These are phyloP conservation scores for Ephemerocybe angulata DNA, from an alignment of 768 basidiomycete species.

Conservation along the genomic window DNA sequence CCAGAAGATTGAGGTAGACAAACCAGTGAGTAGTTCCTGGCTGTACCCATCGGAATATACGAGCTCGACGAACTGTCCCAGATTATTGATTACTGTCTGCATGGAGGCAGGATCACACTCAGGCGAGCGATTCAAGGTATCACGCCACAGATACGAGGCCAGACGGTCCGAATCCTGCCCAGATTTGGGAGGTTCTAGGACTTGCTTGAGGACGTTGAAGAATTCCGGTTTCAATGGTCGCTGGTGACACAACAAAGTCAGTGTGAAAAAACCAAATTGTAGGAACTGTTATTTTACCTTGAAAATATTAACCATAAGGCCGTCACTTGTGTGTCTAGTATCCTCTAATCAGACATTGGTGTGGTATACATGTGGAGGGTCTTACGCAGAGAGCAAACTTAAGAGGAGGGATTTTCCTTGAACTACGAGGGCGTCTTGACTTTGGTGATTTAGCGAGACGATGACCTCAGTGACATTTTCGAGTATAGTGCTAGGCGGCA, in stretches of 20 bases:
- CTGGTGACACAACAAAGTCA: conserved; percentile 24
- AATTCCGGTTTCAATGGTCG: conserved; percentile 44
- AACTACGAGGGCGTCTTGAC: conserved; percentile 54
- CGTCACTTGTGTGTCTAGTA: conserved; percentile 18
- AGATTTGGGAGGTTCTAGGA: conserved; percentile 37
- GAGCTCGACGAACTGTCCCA: conserved; percentile 52
- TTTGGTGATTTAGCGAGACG: conserved; percentile 41
- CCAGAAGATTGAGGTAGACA: conserved; percentile 15
- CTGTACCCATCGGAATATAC: conserved; percentile 55
- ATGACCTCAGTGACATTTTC: conserved; percentile 50
- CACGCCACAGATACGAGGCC: conserved; percentile 52
- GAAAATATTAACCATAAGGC: conserved; percentile 54
- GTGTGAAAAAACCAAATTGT: not conserved
- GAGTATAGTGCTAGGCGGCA: conserved; percentile 43
- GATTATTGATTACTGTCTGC: conserved; percentile 54
- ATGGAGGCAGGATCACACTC: conserved; percentile 50
- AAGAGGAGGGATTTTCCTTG: conserved; percentile 58
- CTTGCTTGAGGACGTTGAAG: conserved; percentile 51
- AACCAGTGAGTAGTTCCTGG: conserved; percentile 53
- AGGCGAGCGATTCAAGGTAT: conserved; percentile 43
- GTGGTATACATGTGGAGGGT: not conserved
- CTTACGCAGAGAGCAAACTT: conserved; percentile 46
- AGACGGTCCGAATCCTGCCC: conserved; percentile 30
- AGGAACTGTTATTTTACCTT: conserved; percentile 38
- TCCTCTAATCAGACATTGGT: not conserved